These are phyloP conservation scores for Calonectria hongkongensis DNA, from an alignment of 2,329 filamentous ascomycete genomes.

Conservation along the genomic window DNA sequence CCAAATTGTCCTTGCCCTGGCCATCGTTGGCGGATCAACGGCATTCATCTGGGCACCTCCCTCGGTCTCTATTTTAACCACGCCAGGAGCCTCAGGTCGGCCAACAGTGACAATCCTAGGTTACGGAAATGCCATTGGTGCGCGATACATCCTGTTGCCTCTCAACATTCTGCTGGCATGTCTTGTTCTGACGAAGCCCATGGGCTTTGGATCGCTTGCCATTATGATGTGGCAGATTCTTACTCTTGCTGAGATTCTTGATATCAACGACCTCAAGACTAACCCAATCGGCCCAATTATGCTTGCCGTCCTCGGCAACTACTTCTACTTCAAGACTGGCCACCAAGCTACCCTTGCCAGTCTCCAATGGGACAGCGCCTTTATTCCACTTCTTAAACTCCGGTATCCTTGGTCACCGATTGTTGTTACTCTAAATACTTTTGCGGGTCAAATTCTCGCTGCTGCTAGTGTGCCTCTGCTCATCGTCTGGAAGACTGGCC, in stretches of 20 bases:
- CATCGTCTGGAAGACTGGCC: constrained; percentile 91
- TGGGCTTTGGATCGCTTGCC: constrained; percentile 90
- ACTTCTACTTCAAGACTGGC: constrained; percentile 98
- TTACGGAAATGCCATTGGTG: constrained; percentile 94
- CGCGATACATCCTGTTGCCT: constrained; percentile 89
- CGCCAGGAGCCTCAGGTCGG: constrained; percentile 64
- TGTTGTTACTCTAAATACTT: constrained; percentile 88
- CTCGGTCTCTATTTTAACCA: constrained; percentile 82
- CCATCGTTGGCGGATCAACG: constrained; percentile 87
- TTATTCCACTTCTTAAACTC: constrained; percentile 89
- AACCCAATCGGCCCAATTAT: constrained; percentile 88
- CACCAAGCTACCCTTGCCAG: constrained; percentile 91
- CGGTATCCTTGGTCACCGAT: constrained; percentile 93
- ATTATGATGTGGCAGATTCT: constrained; percentile 93
- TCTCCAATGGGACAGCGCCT: constrained; percentile 97
- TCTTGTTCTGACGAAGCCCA: constrained; percentile 91
- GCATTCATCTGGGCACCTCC: constrained; percentile 92
- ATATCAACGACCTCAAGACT: constrained; percentile 76
- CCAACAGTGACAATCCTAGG: constrained; percentile 86
- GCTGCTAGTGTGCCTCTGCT: constrained; percentile 86
- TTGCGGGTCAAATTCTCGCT: constrained; percentile 90
- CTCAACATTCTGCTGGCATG: constrained; percentile 86
- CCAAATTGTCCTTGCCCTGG: constrained; percentile 85
- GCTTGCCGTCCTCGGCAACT: constrained; percentile 91
- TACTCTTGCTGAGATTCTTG: constrained; percentile 80